phyloP scores from a whole-genome alignment of 352 stramenopile species.

The Phytophthora megakarya region DNA sequence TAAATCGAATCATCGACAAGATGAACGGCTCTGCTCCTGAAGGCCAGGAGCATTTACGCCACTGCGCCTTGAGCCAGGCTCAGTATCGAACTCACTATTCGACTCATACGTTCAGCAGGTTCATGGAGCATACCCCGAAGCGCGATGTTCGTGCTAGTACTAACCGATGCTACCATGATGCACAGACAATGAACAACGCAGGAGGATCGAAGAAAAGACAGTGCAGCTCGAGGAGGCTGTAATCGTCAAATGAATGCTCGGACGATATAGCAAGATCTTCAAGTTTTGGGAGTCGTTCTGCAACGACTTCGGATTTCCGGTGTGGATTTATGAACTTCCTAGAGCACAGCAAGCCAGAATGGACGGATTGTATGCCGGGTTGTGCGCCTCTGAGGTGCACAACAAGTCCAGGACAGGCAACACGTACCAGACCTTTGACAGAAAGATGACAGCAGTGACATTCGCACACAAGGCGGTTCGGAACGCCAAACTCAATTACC shows the following conservation, averaged over 20 bases:
- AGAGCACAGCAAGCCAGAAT: constrained; percentile 27
- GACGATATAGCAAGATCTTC: constrained; percentile 16
- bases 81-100: constrained; percentile 8
- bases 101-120: constrained; percentile 8
- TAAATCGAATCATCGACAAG: constrained; percentile 6
- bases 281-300: constrained; percentile 19
- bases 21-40: constrained; percentile 4
- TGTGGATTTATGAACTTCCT: constrained; percentile 34
- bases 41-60: constrained; percentile 1
- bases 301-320: constrained; percentile 16
- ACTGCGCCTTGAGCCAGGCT: constrained; percentile 20
- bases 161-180: background rate
- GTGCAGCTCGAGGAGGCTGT: background rate
- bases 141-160: constrained; percentile 3
- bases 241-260: background rate
- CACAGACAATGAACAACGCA: background rate
- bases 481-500: constrained; percentile 36
- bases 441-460: constrained; percentile 32
- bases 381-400: constrained; percentile 25
- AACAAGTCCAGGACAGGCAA: constrained; percentile 30
- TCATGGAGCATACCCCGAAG: constrained; percentile 4
- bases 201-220: background rate
- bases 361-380: constrained; percentile 25
- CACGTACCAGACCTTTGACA: constrained; percentile 34
- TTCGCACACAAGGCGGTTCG: constrained; percentile 28